Evolutionary conservation across 768 basidiomycete genomes (phyloP).

Genomic region (Russula compacta): DNA sequence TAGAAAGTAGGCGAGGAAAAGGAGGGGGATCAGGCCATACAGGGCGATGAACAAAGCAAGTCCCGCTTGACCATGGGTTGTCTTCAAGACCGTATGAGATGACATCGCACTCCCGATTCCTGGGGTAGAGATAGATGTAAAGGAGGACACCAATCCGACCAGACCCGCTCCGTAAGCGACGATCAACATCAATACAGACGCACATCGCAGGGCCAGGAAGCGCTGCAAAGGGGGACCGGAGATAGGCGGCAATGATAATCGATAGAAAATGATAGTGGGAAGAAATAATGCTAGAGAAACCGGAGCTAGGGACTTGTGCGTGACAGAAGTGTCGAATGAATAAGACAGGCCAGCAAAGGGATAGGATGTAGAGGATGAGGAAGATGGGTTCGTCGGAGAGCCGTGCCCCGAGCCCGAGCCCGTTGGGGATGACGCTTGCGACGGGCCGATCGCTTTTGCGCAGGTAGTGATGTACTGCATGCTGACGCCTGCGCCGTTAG

Average conservation of each 20-base stretch:
- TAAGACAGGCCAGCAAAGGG: not conserved
- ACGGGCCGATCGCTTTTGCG: conserved; percentile 32
- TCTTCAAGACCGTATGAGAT: conserved; percentile 35
- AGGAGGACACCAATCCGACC: conserved; percentile 51
- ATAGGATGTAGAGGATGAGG: conserved; percentile 18
- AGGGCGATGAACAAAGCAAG: conserved; percentile 54
- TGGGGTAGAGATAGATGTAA: conserved; percentile 42
- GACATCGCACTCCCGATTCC: conserved; percentile 25
- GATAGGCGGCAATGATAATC: conserved; percentile 34
- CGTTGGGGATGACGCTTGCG: not conserved
- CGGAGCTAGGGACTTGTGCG: conserved; percentile 40
- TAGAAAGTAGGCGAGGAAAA: conserved; percentile 27
- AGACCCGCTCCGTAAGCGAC: conserved; percentile 52
- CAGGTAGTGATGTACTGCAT: conserved; percentile 53
- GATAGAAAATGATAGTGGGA: conserved; percentile 34
- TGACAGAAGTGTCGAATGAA: conserved; percentile 34
- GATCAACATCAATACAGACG: conserved; percentile 34
- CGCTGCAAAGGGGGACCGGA: conserved; percentile 21
- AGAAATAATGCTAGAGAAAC: conserved; percentile 40
- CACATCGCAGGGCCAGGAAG: conserved; percentile 27
- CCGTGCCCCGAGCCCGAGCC: conserved; percentile 3
- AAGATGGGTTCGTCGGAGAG: conserved; percentile 20
- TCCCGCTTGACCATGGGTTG: conserved; percentile 56
- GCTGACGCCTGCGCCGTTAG: conserved; percentile 59
- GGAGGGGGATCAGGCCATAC: conserved; percentile 43